Evolutionary conservation across 306 rosid genomes (phyloP), one percentile per base, ranked within the genome.

Genomic region (Begonia peltatifolia): DNA sequence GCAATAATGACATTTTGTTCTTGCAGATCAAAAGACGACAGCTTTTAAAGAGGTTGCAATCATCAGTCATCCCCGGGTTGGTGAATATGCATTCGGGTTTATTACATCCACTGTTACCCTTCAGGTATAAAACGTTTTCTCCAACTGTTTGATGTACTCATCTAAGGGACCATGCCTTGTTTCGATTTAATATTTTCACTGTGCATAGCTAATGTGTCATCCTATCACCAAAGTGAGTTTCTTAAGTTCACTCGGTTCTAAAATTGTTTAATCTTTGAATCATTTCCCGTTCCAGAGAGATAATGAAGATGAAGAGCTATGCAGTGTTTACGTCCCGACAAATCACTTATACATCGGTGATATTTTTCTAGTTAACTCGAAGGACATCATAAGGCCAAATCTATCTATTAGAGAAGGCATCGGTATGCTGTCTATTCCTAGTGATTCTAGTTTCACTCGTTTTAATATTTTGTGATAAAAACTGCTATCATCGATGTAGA

Each of bases 71-170:
- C 95, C 92, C 0, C 86, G 95, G 9, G 78, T 84, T 57, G 96
- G 96, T 52, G 95, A 88, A 80, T 88, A 88, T 84, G 95, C 95
- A 42, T 87, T 87, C 73, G 96, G 96, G 63, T 87, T 87, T 67
- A 87, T 87, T 53, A 87, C 94, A 16, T 88, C 96, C 44, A 81
- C 89, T 16, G 89, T 88, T 63, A 84, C 57, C 69, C 79, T 88
- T 46, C 96, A 88, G 93, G 94, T 84, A 62, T 30, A 7, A 30
- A 30, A 5, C 38, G 38, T 30, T 5, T 7, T 5, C 38, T 30
- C 38, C 46, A 23, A 50, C 54, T 23, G 11, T 9, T 20, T 22
- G 30, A 51, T 11, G 20, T 41, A 48, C 23, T 56, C 42, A 14
- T 11, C 38, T 35, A 58, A 15, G 10, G 10, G 49, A n/a, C 53